These are phyloP conservation scores for Suhomyces emberorum DNA, from an alignment of 805 yeast genomes.

Conservation along the genomic window DNA sequence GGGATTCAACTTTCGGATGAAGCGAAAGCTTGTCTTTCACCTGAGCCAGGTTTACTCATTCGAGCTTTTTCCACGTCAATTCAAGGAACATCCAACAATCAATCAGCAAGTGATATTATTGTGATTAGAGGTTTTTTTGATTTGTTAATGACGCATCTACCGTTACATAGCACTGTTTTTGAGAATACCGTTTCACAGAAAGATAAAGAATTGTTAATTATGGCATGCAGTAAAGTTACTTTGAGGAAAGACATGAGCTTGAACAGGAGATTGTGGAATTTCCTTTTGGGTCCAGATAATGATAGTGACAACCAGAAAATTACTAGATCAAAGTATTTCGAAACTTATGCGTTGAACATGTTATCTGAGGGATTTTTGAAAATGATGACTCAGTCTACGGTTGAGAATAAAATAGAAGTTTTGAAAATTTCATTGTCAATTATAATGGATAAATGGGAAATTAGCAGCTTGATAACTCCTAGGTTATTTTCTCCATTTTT, in stretches of 20 bases:
- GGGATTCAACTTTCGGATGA: conserved; percentile 35
- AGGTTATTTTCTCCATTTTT: conserved; percentile 64
- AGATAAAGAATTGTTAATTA: conserved; percentile 58
- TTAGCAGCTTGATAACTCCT: conserved; percentile 75
- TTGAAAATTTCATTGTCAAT: conserved; percentile 62
- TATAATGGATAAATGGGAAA: conserved; percentile 92
- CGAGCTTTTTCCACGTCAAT: conserved; percentile 74
- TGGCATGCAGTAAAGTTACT: conserved; percentile 65
- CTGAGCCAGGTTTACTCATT: conserved; percentile 76
- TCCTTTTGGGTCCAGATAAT: conserved; percentile 81
- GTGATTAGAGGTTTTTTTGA: conserved; percentile 89
- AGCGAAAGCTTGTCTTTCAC: conserved; percentile 60
- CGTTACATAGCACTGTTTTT: conserved; percentile 58
- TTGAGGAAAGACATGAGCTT: conserved; percentile 88
- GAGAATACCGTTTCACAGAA: conserved; percentile 43
- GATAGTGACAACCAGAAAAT: conserved; percentile 9
- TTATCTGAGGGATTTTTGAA: conserved; percentile 53
- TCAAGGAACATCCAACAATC: conserved; percentile 28
- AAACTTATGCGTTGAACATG: conserved; percentile 48
- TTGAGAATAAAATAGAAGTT: conserved; percentile 44
- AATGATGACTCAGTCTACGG: conserved; percentile 33
- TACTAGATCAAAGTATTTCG: conserved; percentile 54
- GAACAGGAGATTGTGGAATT: conserved; percentile 89
- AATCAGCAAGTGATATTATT: conserved; percentile 51
- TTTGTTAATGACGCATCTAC: conserved; percentile 63